Conservation (phyloP, 31 red algal genomes). For the Odonthalia washingtoniensis region DNA sequence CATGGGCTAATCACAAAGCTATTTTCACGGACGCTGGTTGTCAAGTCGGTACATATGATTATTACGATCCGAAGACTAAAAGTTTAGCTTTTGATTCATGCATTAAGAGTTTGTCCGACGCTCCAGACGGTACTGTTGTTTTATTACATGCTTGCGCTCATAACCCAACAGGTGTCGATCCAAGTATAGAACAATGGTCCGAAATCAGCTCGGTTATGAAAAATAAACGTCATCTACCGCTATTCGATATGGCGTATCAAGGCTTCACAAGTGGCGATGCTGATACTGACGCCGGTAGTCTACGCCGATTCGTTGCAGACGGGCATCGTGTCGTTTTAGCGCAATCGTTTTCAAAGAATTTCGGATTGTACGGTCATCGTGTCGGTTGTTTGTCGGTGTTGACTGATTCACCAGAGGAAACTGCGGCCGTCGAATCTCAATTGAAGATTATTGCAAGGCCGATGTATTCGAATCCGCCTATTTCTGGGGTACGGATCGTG, state of each 20-base stretch:
- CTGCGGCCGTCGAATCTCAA: conserved; percentile 62
- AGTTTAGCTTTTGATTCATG: conserved; percentile 73
- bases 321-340: conserved; percentile 83
- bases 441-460: conserved; percentile 76
- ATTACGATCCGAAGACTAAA: conserved; percentile 64
- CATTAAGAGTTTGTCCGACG: conserved; percentile 66
- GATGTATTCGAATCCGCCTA: conserved; percentile 95
- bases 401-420: conserved; percentile 14
- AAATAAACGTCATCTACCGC: conserved; percentile 53
- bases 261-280: conserved; percentile 92
- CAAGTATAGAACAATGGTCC: conserved; percentile 63
- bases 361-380: conserved; percentile 97
- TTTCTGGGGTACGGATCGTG: conserved; percentile 80
- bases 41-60: conserved; percentile 56
- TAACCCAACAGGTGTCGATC: conserved; percentile 97
- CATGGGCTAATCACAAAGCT: conserved; percentile 90
- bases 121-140: conserved; percentile 70
- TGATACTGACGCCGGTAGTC: conserved; percentile 68
- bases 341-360: conserved; percentile 96
- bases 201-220: conserved; percentile 61
- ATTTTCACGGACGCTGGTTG: conserved; percentile 71
- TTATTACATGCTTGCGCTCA: conserved; percentile 97
- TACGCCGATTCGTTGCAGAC: conserved; percentile 70
- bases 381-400: conserved; percentile 80
- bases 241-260: conserved; percentile 98